A percentile compares a stretch with the other conserved stretches of the same genome.
Evolutionary conservation across 306 rosid species (phyloP).

Genomic region (Glycine tomentella): DNA sequence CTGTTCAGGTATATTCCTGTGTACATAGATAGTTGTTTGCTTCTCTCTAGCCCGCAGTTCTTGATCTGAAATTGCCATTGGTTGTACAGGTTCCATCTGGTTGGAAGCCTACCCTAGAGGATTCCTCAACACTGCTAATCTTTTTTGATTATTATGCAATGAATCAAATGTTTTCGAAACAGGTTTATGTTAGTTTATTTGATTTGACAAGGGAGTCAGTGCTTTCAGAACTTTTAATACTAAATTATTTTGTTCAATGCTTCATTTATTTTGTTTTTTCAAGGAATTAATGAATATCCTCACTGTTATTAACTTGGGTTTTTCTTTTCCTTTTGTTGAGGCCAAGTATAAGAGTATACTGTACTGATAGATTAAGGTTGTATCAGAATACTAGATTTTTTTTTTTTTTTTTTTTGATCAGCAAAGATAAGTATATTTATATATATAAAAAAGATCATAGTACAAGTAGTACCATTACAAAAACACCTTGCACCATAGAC

Average conservation of each 20-base stretch:
- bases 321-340: background rate
- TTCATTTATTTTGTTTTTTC: background rate
- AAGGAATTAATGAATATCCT: background rate
- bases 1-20: slow-evolving; percentile 53
- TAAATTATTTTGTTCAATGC: slow-evolving; percentile 9
- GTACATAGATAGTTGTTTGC: background rate
- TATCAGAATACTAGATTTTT: too few relatives aligned
- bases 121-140: slow-evolving; percentile 56
- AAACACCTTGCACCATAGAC: too few relatives aligned
- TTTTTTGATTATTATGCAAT: slow-evolving; percentile 61
- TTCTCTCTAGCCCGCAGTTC: slow-evolving; percentile 35
- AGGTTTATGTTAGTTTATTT: slow-evolving; percentile 44
- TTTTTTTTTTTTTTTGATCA: too few relatives aligned
- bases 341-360: too few relatives aligned
- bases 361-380: too few relatives aligned
- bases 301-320: background rate
- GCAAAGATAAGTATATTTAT: too few relatives aligned
- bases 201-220: background rate
- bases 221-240: background rate
- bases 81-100: slow-evolving; percentile 50
- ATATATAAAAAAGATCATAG: too few relatives aligned
- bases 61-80: slow-evolving; percentile 33
- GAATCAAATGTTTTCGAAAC: slow-evolving; percentile 56
- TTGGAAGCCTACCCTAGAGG: slow-evolving; percentile 57
- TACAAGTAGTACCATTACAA: too few relatives aligned